A percentile compares a stretch with the other conserved stretches of the same genome.
Evolutionary conservation across 805 yeast species (phyloP).

Genomic region (Candida pseudofarinosa): DNA sequence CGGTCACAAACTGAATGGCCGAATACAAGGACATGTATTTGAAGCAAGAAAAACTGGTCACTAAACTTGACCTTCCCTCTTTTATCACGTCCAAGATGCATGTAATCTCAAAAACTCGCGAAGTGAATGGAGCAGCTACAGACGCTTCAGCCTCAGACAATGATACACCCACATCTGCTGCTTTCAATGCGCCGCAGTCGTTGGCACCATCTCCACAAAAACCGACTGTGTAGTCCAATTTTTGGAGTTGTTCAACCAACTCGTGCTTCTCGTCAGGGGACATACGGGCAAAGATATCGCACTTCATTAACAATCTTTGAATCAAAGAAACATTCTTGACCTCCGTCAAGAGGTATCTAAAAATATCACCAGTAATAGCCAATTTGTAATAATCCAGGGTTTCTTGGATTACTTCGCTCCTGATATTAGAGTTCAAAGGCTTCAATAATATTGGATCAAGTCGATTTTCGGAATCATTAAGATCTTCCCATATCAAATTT

Average conservation of each 20-base stretch:
- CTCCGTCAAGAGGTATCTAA: conserved; percentile 67
- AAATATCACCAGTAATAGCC: conserved; percentile 92
- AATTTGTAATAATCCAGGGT: conserved; percentile 42
- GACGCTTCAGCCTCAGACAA: conserved; percentile 97
- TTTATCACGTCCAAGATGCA: conserved; percentile 88
- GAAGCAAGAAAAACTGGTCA: conserved; percentile 94
- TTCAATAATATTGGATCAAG: conserved; percentile 64
- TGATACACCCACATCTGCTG: conserved; percentile 96
- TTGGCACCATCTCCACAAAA: conserved; percentile 99
- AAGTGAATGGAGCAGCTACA: conserved; percentile 98
- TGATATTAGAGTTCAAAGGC: conserved; percentile 32
- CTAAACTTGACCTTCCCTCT: conserved; percentile 93
- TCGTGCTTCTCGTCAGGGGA: conserved; percentile 99
- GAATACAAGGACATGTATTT: conserved; percentile 97
- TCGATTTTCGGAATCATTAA: conserved; percentile 49
- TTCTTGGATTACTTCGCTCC: neutral
- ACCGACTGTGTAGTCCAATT: conserved; percentile 85
- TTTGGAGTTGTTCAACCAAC: conserved; percentile 80
- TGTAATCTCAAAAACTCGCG: conserved; percentile 82
- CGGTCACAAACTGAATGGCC: conserved; percentile 91
- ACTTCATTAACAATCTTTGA: conserved; percentile 60
- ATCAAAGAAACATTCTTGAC: conserved; percentile 37
- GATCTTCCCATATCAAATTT: conserved; percentile 63
- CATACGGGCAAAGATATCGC: conserved; percentile 90
- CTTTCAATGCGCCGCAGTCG: conserved; percentile 97